phyloP scores from a whole-genome alignment of 2,329 filamentous ascomycete species.

The Beauveria varroae region DNA sequence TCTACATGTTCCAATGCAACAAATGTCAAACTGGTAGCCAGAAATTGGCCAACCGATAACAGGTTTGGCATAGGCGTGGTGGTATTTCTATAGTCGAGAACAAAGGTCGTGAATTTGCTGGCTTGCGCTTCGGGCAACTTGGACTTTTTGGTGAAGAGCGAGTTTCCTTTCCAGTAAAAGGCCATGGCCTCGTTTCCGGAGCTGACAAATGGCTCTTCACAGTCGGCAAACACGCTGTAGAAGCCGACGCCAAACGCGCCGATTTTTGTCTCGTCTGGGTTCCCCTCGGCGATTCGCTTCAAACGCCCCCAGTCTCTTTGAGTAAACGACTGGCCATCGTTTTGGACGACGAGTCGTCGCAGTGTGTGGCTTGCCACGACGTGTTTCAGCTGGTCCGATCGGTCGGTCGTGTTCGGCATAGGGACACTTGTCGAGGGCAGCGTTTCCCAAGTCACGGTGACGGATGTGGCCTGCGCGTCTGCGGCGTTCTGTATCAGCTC shows the following conservation, averaged over 20 bases:
- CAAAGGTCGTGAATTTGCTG: slow-evolving; percentile 75
- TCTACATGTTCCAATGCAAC: slow-evolving; percentile 83
- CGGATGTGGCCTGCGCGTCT: slow-evolving; percentile 84
- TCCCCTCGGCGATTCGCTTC: slow-evolving; percentile 97
- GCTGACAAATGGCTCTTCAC: slow-evolving; percentile 93
- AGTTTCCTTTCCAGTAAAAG: slow-evolving; percentile 99
- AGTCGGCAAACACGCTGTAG: slow-evolving; percentile 97
- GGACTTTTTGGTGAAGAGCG: slow-evolving; percentile 83
- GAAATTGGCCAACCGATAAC: slow-evolving; percentile 79
- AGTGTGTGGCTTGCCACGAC: slow-evolving; percentile 78
- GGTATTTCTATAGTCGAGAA: slow-evolving; percentile 85
- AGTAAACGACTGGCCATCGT: slow-evolving; percentile 82
- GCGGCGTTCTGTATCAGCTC: slow-evolving; percentile 98
- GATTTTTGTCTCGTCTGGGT: slow-evolving; percentile 98
- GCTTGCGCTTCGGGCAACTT: slow-evolving; percentile 60
- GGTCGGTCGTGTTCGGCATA: slow-evolving; percentile 55
- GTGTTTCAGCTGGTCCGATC: slow-evolving; percentile 72
- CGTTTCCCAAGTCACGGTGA: slow-evolving; percentile 89
- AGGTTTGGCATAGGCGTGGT: slow-evolving; percentile 82
- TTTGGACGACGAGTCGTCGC: slow-evolving; percentile 80
- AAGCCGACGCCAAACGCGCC: slow-evolving; percentile 97
- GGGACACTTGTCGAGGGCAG: slow-evolving; percentile 73
- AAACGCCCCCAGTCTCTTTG: slow-evolving; percentile 87
- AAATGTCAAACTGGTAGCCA: slow-evolving; percentile 93
- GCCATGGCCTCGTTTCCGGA: slow-evolving; percentile 92